Conservation (phyloP, 441 rosid species). For the Croton laevigatus region DNA sequence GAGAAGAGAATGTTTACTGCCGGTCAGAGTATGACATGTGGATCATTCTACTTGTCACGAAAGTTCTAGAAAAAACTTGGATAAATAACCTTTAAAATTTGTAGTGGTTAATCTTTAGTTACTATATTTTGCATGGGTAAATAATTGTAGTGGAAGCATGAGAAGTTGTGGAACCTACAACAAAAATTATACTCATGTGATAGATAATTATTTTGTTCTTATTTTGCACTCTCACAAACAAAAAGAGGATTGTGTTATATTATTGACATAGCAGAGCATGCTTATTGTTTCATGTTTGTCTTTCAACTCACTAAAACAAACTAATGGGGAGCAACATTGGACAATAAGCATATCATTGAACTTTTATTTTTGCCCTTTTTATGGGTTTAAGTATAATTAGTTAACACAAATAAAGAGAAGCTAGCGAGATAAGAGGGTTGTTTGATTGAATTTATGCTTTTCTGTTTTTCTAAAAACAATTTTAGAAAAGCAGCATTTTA, state of each 20-base stretch:
- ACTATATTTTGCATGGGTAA: background rate
- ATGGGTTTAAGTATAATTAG: background rate
- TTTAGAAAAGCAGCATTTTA: no score
- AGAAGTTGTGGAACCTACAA: conserved; percentile 16
- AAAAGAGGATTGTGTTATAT: background rate
- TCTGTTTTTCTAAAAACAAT: no score
- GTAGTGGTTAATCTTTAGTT: no score
- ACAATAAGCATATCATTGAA: conserved; percentile 17
- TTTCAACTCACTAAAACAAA: background rate
- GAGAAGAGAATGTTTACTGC: no score
- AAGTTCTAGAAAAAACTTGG: no score
- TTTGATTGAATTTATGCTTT: no score
- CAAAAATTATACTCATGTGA: conserved; percentile 4
- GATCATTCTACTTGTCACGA: no score
- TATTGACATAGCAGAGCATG: conserved; percentile 24
- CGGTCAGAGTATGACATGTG: no score
- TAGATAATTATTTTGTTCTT: conserved; percentile 4
- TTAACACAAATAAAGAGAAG: conserved; percentile 16
- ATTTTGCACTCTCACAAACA: background rate
- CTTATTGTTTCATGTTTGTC: conserved; percentile 21
- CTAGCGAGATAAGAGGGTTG: background rate
- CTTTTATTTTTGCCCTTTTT: background rate
- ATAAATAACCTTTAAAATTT: no score
- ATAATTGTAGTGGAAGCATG: background rate
- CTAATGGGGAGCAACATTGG: conserved; percentile 8